A percentile compares a stretch with the other conserved stretches of the same genome.
These are phyloP conservation scores for Lonicera japonica DNA, from an alignment of 129 eudicot genomes.

Conservation along the genomic window DNA sequence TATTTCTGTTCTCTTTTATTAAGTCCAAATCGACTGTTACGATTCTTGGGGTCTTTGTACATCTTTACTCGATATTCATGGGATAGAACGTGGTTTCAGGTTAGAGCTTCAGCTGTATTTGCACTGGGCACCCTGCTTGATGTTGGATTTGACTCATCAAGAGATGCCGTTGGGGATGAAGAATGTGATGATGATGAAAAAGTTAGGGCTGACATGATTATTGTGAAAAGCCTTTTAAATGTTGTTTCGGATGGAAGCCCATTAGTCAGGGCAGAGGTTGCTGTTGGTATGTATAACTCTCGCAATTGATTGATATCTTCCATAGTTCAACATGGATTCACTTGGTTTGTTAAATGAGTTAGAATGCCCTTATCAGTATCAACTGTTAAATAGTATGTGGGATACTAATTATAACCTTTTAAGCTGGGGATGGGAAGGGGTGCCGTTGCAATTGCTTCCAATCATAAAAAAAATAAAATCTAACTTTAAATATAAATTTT, in stretches of 20 bases:
- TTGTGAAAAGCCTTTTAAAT: constrained; percentile 68
- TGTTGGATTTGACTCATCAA: constrained; percentile 78
- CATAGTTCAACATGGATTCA: too few relatives aligned
- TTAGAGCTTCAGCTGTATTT: constrained; percentile 96
- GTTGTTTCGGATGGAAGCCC: constrained; percentile 98
- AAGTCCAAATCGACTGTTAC: too few relatives aligned
- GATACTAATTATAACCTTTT: too few relatives aligned
- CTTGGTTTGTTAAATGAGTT: too few relatives aligned
- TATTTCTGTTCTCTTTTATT: too few relatives aligned
- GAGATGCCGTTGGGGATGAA: constrained; percentile 71
- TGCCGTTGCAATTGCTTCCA: too few relatives aligned
- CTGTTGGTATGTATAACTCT: constrained; percentile 63
- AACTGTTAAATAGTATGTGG: too few relatives aligned
- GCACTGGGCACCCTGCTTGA: constrained; percentile 89
- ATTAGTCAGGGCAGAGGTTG: constrained; percentile 90
- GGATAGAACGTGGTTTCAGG: constrained; percentile 37
- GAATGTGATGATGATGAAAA: constrained; percentile 96
- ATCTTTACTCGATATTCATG: constrained; percentile 1
- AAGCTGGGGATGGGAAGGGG: too few relatives aligned
- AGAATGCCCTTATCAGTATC: too few relatives aligned
- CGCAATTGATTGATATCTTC: too few relatives aligned
- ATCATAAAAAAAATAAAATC: too few relatives aligned
- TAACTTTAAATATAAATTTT: not conserved
- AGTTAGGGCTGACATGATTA: constrained; percentile 62
- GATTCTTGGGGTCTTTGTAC: not conserved